Evolutionary conservation across 1,284 basidiomycete species (phyloP).

Genomic region (Pulchroboletus neoregius): DNA sequence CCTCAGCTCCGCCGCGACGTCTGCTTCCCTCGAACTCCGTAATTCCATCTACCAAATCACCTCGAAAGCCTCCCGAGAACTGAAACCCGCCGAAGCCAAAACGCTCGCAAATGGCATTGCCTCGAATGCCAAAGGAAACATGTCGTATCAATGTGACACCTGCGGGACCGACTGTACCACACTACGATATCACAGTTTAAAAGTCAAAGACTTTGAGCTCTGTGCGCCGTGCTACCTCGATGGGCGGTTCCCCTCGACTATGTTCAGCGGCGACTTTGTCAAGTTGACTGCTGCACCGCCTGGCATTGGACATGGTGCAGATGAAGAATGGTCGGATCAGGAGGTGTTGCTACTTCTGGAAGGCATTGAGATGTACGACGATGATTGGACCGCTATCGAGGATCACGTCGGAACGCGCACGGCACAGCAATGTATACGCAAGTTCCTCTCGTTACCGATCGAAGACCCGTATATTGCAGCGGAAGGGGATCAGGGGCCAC

Average conservation of each 20-base stretch:
- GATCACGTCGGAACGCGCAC: slow-evolving; percentile 90
- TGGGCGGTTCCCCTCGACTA: slow-evolving; percentile 91
- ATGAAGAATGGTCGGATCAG: slow-evolving; percentile 79
- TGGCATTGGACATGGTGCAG: slow-evolving; percentile 40
- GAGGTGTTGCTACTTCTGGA: slow-evolving; percentile 88
- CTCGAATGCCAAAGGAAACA: slow-evolving; percentile 43
- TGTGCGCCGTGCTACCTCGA: slow-evolving; percentile 92
- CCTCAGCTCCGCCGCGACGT: slow-evolving; percentile 17
- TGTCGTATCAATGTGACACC: slow-evolving; percentile 84
- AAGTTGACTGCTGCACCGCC: slow-evolving; percentile 64
- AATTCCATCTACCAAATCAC: slow-evolving; percentile 87
- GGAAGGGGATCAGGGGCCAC: slow-evolving; percentile 73
- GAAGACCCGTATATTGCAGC: slow-evolving; percentile 86
- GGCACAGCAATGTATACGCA: slow-evolving; percentile 92
- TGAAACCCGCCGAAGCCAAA: slow-evolving; percentile 63
- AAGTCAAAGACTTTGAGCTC: slow-evolving; percentile 87
- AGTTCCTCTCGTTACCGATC: slow-evolving; percentile 95
- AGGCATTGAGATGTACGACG: slow-evolving; percentile 96
- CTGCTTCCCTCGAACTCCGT: slow-evolving; percentile 78
- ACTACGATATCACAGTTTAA: slow-evolving; percentile 89
- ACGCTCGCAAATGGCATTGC: slow-evolving; percentile 57
- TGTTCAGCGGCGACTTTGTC: slow-evolving; percentile 98
- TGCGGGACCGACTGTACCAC: slow-evolving; percentile 92
- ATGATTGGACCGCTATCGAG: slow-evolving; percentile 92
- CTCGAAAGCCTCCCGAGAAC: slow-evolving; percentile 69